Evolutionary conservation across 2,329 filamentous ascomycete species (phyloP).

Genomic region (Phaeosphaeria sp.): DNA sequence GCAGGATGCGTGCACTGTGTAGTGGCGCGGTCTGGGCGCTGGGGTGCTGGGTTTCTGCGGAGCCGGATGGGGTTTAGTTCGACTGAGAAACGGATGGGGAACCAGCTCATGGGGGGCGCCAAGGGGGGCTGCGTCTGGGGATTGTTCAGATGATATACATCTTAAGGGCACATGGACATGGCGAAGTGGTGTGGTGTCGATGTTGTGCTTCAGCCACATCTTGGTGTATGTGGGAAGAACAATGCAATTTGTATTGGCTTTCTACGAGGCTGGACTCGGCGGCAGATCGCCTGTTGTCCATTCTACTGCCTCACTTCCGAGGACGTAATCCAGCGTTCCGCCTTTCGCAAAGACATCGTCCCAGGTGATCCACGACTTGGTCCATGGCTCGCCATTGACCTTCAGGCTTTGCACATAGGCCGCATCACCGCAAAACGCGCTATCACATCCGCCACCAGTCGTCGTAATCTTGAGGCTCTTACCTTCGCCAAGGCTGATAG

Average conservation of each 20-base stretch:
- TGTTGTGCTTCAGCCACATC: background rate
- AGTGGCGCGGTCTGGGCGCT: background rate
- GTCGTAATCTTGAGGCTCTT: constrained; percentile 64
- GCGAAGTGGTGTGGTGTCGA: background rate
- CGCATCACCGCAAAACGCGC: constrained; percentile 59
- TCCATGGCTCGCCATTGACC: constrained; percentile 69
- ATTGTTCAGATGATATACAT: constrained; percentile 4
- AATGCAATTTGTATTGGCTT: background rate
- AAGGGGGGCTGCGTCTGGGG: background rate
- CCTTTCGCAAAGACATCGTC: constrained; percentile 67
- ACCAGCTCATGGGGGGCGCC: background rate
- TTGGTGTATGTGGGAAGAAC: background rate
- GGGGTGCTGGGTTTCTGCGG: background rate
- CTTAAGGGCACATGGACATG: background rate
- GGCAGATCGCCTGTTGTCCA: constrained; percentile 68
- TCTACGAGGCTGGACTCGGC: constrained; percentile 61
- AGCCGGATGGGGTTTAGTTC: background rate
- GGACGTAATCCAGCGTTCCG: constrained; percentile 68
- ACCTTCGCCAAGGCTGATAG: constrained; percentile 62
- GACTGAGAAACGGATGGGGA: background rate
- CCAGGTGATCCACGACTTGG: constrained; percentile 70
- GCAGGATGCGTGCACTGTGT: background rate
- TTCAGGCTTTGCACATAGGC: constrained; percentile 60
- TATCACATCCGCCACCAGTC: constrained; percentile 57
- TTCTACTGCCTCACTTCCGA: constrained; percentile 59